Percentiles rank a stretch among this genome's conserved stretches.
These are phyloP conservation scores for Venturiaceae sp. DNA, from an alignment of 2,329 filamentous ascomycete species.

Conservation along the genomic window DNA sequence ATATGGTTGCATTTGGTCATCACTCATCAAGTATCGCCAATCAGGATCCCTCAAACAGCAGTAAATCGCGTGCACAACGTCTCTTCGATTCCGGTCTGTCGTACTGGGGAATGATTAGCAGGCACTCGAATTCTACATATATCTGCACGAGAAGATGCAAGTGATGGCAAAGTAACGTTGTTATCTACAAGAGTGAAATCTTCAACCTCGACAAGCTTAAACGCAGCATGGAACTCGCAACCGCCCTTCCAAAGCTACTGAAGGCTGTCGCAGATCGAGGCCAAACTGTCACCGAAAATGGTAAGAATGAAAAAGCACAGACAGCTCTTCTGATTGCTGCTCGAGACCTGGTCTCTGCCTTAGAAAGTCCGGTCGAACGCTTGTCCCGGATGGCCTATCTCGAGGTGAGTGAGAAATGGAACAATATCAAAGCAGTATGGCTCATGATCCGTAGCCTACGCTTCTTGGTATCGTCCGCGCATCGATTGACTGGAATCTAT, in stretches of 20 bases:
- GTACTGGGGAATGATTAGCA: no score
- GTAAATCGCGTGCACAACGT: no score
- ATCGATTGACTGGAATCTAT: slow-evolving; percentile 7
- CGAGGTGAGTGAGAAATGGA: slow-evolving; percentile 2
- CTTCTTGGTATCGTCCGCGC: slow-evolving; percentile 4
- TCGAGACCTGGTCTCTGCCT: slow-evolving; percentile 6
- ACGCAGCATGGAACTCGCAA: no score
- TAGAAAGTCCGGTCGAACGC: slow-evolving; percentile 9
- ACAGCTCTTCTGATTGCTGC: slow-evolving; percentile 10
- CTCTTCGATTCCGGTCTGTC: no score
- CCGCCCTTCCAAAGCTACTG: not conserved
- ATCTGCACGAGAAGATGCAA: no score
- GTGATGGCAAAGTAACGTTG: no score
- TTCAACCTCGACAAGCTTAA: no score
- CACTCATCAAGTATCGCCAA: no score
- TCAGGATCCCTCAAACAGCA: no score
- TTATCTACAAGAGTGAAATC: no score
- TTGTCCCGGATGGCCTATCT: slow-evolving; percentile 9
- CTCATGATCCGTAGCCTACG: not conserved
- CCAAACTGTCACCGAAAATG: not conserved
- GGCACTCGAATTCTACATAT: no score
- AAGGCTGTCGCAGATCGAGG: not conserved
- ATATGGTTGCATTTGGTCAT: no score
- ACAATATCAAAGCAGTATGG: not conserved
- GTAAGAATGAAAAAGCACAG: not conserved